Percentiles rank a stretch among this genome's conserved stretches.
These are phyloP conservation scores for Lactarius psammicola DNA, from an alignment of 768 basidiomycete species.

Conservation along the genomic window DNA sequence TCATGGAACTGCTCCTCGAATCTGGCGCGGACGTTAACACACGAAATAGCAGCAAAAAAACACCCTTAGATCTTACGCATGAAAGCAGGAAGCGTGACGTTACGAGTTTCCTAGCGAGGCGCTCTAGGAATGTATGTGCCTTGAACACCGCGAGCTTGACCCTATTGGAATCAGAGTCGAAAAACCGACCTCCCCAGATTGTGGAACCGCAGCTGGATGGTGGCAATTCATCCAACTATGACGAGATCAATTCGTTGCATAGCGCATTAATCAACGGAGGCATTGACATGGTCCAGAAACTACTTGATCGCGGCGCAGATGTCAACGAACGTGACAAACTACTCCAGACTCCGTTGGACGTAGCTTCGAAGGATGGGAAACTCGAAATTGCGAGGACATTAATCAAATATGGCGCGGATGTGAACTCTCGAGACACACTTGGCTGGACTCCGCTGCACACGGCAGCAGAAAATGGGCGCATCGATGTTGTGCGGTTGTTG, in stretches of 20 bases:
- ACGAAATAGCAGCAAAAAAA: neutral
- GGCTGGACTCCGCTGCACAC: neutral
- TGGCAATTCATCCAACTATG: neutral
- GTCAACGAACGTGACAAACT: neutral
- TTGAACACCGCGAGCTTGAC: neutral
- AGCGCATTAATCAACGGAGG: neutral
- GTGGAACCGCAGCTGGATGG: too few species aligned
- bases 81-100: neutral
- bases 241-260: neutral
- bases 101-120: neutral
- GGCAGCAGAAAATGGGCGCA: neutral
- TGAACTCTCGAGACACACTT: neutral
- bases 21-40: neutral
- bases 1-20: neutral
- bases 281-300: neutral
- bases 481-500: neutral
- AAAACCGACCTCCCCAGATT: too few species aligned
- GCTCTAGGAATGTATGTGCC: rapidly evolving
- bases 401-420: neutral
- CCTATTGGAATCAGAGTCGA: neutral
- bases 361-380: neutral
- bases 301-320: neutral
- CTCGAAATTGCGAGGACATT: neutral
- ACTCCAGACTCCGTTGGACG: neutral
- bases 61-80: neutral